A percentile compares a stretch with the other conserved stretches of the same genome.
Conservation (phyloP, 163 green algal genomes). For the Chloromonas sp. region DNA sequence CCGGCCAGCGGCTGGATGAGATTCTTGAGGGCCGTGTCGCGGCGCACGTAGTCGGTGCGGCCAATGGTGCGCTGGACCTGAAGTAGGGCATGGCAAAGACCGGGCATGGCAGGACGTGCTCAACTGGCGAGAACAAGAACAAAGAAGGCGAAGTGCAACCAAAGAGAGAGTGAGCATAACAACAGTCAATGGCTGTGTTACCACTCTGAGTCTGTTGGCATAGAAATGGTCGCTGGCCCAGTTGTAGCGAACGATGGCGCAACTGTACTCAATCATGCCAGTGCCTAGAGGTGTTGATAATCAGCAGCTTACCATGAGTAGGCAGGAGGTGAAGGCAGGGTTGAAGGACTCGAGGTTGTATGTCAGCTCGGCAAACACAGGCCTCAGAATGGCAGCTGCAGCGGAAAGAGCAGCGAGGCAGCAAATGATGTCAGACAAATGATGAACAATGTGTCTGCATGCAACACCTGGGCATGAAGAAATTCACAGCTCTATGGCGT, state of each 20-base stretch:
- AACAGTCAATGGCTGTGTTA: too few relatives aligned
- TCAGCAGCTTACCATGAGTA: slow-evolving; percentile 48
- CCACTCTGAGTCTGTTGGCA: too few relatives aligned
- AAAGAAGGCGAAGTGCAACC: background rate
- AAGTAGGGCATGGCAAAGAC: background rate
- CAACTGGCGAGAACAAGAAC: background rate
- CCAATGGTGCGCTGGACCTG: slow-evolving; percentile 80
- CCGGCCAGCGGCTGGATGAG: slow-evolving; percentile 87
- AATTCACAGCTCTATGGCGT: too few relatives aligned
- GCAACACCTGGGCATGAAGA: too few relatives aligned
- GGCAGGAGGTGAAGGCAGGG: slow-evolving; percentile 77
- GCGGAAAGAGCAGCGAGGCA: background rate
- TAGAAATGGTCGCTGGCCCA: too few relatives aligned
- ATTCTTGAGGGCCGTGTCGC: slow-evolving; percentile 74
- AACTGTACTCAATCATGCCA: too few relatives aligned
- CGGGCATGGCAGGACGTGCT: too few relatives aligned
- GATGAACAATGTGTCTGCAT: too few relatives aligned
- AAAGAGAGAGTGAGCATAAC: background rate
- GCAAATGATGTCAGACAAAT: background rate
- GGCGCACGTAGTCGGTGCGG: slow-evolving; percentile 67
- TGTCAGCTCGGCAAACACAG: slow-evolving; percentile 82
- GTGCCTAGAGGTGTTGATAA: too few relatives aligned
- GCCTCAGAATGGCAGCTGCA: slow-evolving; percentile 41
- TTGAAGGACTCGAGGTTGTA: slow-evolving; percentile 95
- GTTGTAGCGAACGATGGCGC: too few relatives aligned